Base-by-base conservation (phyloP, 805 yeast species). In the Cyberlindnera japonica region DNA sequence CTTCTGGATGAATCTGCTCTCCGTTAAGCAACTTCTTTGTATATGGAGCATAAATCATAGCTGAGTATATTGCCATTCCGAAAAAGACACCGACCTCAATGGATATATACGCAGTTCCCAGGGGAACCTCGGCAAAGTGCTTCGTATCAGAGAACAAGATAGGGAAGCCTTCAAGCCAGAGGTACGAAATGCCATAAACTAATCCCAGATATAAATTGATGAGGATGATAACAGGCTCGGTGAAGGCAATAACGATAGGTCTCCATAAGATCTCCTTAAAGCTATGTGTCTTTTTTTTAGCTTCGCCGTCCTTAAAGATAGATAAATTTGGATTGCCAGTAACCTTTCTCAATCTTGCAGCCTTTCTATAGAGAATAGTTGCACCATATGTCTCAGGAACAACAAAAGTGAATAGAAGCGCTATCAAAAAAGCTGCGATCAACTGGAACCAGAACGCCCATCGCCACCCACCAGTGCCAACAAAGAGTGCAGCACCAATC, bases 161-260 rank as follows among this genome's bases (percentile, higher is more conserved):
- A 9, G 86, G 85, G 59, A 75, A 76, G 5, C 77, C 78, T 57
- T 80, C 84, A 50, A 79, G 75, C 65, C 75, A 79, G 17, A 77
- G 55, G 55, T 76, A 80, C 45, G 75, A 48, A 22, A 71, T 57
- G 21, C 81, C 74, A 55, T 79, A 79, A 6, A 69, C 63, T 37
- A 78, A 50, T 0, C 79, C 75, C 47, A 73, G 61, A 54, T 77
- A 77, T 20, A 71, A 16, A 51, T 78, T 69, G 43, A 77, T 69
- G 22, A 77, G 63, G 15, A 78, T 42, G n/a, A 79, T 71, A 19
- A 74, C 75, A 0, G 84, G 85, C 55, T 79, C 85, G 36, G 56
- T 47, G 18, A 70, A 23, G n/a, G 72, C 65, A 40, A 79, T 63
- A 39, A 68, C 69, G 38, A 72, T 43, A 3, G 84, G 83, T 47